These are phyloP conservation scores for Brassica nigra DNA, from an alignment of 345 rosid genomes.

Conservation along the genomic window DNA sequence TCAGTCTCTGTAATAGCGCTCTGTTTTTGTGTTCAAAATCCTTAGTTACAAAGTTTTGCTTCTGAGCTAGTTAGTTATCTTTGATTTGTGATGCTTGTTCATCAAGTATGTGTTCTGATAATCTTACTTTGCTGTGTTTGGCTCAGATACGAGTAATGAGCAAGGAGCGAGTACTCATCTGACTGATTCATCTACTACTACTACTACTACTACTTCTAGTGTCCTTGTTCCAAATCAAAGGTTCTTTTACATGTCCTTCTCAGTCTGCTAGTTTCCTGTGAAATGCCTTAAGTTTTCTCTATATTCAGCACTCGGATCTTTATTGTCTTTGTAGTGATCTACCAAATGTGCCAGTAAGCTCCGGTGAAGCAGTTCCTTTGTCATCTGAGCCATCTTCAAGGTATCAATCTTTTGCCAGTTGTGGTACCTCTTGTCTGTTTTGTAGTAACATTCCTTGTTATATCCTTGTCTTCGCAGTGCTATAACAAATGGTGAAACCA, in stretches of 20 bases:
- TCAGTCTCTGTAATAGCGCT: no score
- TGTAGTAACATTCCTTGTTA: no score
- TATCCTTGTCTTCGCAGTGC: slow-evolving; percentile 47
- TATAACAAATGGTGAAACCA: slow-evolving; percentile 42
- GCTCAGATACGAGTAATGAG: not conserved
- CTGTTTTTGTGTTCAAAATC: not conserved
- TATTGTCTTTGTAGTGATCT: slow-evolving; percentile 4
- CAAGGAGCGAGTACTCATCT: not conserved
- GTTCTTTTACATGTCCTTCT: slow-evolving; percentile 9
- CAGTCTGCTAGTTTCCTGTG: not conserved
- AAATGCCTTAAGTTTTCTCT: not conserved
- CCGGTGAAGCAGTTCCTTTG: no score
- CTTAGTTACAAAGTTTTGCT: no score
- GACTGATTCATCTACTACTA: not conserved
- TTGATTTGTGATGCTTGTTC: not conserved
- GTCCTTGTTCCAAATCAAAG: slow-evolving; percentile 1
- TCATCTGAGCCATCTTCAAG: no score
- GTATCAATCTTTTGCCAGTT: no score
- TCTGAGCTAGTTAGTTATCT: not conserved
- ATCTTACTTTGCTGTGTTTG: not conserved
- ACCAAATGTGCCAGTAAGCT: no score
- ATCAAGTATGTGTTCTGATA: not conserved
- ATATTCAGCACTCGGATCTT: no score
- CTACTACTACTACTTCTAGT: not conserved
- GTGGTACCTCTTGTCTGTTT: not conserved